phyloP scores from a whole-genome alignment of 148 eudicot genomes.

The Chenopodium quinoa region DNA sequence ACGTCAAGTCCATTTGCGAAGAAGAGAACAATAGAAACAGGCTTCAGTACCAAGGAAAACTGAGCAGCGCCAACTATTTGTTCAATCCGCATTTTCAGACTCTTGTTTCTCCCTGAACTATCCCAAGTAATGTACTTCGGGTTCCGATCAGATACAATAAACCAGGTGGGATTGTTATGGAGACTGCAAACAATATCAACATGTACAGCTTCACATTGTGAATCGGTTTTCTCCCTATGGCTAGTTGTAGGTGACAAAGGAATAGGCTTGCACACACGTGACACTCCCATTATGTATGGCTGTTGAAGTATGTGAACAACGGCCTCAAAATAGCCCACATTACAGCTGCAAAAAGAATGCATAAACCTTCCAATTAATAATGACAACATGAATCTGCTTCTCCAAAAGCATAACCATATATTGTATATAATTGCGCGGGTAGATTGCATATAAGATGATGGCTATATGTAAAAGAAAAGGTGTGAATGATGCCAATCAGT shows the following conservation, averaged over 20 bases:
- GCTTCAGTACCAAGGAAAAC: constrained; percentile 46
- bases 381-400: not conserved
- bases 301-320: constrained; percentile 70
- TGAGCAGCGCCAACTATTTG: constrained; percentile 57
- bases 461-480: not conserved
- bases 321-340: constrained; percentile 86
- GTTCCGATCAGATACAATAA: constrained; percentile 86
- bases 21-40: constrained; percentile 64
- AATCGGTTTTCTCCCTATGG: constrained; percentile 9
- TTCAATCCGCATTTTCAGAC: constrained; percentile 47
- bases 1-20: constrained; percentile 70
- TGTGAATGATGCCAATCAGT: no score
- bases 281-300: constrained; percentile 71
- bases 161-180: constrained; percentile 76
- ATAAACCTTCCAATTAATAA: not conserved
- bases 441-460: not conserved
- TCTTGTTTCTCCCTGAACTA: constrained; percentile 40
- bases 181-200: constrained; percentile 77
- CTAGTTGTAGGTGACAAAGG: constrained; percentile 31
- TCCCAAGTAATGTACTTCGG: constrained; percentile 74
- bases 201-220: constrained; percentile 36
- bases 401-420: no score
- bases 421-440: no score
- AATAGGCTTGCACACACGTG: constrained; percentile 82
- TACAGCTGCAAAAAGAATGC: constrained; percentile 44